Conservation (phyloP, 2,329 filamentous ascomycete species). For the Verticillium isaacii region DNA sequence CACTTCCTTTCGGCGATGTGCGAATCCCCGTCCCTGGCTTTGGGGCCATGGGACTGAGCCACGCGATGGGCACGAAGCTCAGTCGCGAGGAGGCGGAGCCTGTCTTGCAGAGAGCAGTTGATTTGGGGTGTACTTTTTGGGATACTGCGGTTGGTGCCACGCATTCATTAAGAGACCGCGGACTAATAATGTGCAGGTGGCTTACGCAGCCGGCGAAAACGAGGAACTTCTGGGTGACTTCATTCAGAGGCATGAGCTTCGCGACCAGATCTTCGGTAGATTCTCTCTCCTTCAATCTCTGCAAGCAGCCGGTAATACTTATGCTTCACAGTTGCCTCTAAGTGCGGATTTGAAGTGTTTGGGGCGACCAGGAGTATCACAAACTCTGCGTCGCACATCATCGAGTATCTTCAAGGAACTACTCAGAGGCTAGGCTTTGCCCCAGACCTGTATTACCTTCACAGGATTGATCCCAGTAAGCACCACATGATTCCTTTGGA, state of each 20-base stretch:
- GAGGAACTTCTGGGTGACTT: conserved; percentile 46
- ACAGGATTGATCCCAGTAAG: conserved; percentile 38
- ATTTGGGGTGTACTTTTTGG: conserved; percentile 39
- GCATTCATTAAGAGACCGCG: neutral
- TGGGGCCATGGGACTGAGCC: conserved; percentile 44
- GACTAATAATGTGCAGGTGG: conserved; percentile 25
- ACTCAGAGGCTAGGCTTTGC: conserved; percentile 42
- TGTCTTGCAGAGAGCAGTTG: conserved; percentile 42
- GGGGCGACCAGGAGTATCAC: conserved; percentile 27
- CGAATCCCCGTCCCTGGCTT: conserved; percentile 38
- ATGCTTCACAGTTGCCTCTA: conserved; percentile 35
- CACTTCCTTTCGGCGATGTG: conserved; percentile 30
- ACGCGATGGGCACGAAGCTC: conserved; percentile 34
- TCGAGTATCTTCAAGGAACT: conserved; percentile 41
- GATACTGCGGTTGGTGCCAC: conserved; percentile 32
- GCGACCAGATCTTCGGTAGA: conserved; percentile 42
- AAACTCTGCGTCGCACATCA: conserved; percentile 40
- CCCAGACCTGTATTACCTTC: conserved; percentile 39
- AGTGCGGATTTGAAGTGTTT: conserved; percentile 38
- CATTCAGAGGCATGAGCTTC: conserved; percentile 42
- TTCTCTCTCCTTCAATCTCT: neutral
- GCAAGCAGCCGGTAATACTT: neutral
- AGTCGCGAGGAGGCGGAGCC: conserved; percentile 39
- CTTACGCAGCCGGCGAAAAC: conserved; percentile 40
- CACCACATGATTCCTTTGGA: neutral